Conservation (phyloP, 1,139 yeast species). For the Pichia sp. region DNA sequence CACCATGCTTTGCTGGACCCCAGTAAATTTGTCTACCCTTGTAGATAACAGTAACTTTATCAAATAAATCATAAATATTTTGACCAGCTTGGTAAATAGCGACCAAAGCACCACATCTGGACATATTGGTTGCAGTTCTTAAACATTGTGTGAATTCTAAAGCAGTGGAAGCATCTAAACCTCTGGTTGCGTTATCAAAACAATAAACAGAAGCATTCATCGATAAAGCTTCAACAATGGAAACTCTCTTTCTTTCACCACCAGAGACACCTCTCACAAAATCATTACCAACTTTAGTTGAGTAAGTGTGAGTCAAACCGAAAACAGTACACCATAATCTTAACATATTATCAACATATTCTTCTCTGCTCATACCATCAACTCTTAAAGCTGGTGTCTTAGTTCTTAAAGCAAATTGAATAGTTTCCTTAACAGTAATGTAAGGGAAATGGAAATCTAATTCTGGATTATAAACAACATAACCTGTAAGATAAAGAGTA, state of each 20-base stretch:
- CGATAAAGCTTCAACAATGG: constrained; percentile 64
- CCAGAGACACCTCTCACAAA: constrained; percentile 77
- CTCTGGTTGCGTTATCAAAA: constrained; percentile 73
- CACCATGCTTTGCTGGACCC: constrained; percentile 57
- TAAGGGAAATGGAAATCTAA: constrained; percentile 58
- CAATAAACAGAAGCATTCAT: constrained; percentile 58
- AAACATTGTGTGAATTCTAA: constrained; percentile 65
- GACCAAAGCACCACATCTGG: constrained; percentile 56
- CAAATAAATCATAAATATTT: constrained; percentile 67
- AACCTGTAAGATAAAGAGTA: constrained; percentile 26
- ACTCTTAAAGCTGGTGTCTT: constrained; percentile 53
- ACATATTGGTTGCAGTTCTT: constrained; percentile 51
- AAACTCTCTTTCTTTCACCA: constrained; percentile 79
- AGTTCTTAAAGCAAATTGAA: constrained; percentile 52
- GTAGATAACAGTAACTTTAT: constrained; percentile 63
- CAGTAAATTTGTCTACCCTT: constrained; percentile 72
- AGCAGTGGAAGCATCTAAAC: constrained; percentile 70
- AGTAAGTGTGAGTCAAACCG: constrained; percentile 52
- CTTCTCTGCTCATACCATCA: constrained; percentile 41
- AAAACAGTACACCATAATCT: constrained; percentile 51
- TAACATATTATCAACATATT: constrained; percentile 43
- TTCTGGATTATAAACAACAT: constrained; percentile 56
- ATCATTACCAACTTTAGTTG: constrained; percentile 52
- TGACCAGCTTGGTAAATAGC: constrained; percentile 79
- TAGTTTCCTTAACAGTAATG: constrained; percentile 56